Base-by-base conservation (phyloP, 495 filamentous ascomycete genomes). In the Neurospora sp. region DNA sequence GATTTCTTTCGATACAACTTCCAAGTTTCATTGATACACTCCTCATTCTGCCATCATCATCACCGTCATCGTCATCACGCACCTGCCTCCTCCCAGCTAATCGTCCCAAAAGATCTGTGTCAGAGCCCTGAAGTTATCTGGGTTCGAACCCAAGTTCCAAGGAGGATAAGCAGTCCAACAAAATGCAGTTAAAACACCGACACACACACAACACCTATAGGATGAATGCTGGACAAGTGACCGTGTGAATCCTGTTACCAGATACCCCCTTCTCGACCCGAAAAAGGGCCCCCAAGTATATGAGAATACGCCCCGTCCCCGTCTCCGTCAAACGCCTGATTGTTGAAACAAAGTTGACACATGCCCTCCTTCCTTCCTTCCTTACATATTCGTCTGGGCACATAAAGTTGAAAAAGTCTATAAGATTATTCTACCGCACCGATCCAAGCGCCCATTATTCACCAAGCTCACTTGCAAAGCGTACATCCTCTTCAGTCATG, bases 251-350 rank as follows among this genome's bases (percentile, higher is more conserved):
- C 54, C 27, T 16, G 27, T 62, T 27, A 62, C 54, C 27, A 62
- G 54, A 35, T 62, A 35, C 3, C 54, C 14, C 12, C 6, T 62
- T 62, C 48, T 27, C 48, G 20, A 59, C 20, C 46, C 20, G 1
- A 54, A 62, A 62, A 16, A 35, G 9, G 12, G 1, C 5, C 54
- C 7, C 14, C 54, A 66, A 35, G 27, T 18, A 66, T 66, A 35
- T 35, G 31, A 66, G 14, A 16, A 66, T 66, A 18, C 27, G 27
- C 54, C 54, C 14, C 54, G 1, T 9, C 71, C 73, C 75, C 23
- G 73, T 78, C 76, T 76, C 73, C 72, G 62, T 76, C 71, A 72
- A 78, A 78, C 76, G 76, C 76, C 71, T 69, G 40, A n/a, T 73
- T 70, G 59, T 75, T 76, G 72, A 72, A 66, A 75, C 1, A 74